Base-by-base conservation (phyloP, 2,329 filamentous ascomycete species). In the Aspergillus sp. region DNA sequence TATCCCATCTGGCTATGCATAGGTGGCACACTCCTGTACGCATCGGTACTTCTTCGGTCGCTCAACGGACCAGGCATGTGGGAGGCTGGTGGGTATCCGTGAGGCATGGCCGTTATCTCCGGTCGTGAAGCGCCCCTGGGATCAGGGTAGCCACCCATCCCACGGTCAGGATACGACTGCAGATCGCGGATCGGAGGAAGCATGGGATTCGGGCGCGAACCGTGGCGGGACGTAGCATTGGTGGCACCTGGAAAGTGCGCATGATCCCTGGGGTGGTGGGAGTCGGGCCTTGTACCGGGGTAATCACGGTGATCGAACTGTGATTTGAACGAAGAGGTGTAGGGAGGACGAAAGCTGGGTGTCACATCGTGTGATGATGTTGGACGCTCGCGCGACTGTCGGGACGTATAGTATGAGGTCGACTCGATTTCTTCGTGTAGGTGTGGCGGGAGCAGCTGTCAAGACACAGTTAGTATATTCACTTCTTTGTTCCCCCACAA, bases 371-470 rank as follows among this genome's bases (percentile, higher is more conserved):
- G 71, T 24, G 66, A 66, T 36, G 67, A 72, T 30, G 57, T 52
- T 26, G 68, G 67, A 20, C 68, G 69, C 26, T 73, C 71, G 57
- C 68, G 69, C 54, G 65, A 62, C 47, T 65, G 62, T 38, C 69
- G 66, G 42, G 69, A 64, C 41, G 62, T 64, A 54, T 67, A 67
- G 59, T 71, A 74, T 59, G 73, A 65, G 12, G 69, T 70, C 20
- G 74, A 74, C 34, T 76, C 74, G 58, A 76, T 76, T 58, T 75
- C 74, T 59, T 75, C 73, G 57, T 76, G 74, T 9, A 76, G 67
- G 59, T 76, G 72, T 56, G 73, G 66, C 24, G 74, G 74, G 13
- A 76, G 71, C 12, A 76, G 65, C 74, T 76, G 48, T 9, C 30
- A 17, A 15, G 13, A 5, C 39, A 2, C 15, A 18, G 43, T 66